Conservation (phyloP, 1,284 basidiomycete genomes). For the Clitocybe nebularis region DNA sequence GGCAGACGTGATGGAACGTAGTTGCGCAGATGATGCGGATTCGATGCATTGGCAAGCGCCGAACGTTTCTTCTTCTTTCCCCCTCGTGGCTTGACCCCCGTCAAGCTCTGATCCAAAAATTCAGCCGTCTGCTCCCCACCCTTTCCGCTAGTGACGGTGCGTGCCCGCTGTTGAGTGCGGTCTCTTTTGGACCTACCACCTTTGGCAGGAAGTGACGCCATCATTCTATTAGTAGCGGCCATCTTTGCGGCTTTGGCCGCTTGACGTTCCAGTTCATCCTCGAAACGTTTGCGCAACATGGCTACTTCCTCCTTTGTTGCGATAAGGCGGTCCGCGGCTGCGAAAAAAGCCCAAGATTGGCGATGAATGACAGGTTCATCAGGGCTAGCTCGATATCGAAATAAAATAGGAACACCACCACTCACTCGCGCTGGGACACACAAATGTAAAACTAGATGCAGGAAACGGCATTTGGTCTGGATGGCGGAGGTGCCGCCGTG, state of each 20-base stretch:
- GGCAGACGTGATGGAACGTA: slow-evolving; percentile 79
- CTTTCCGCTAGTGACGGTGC: slow-evolving; percentile 20
- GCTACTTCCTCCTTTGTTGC: slow-evolving; percentile 66
- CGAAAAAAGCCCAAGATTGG: slow-evolving; percentile 9
- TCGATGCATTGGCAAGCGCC: slow-evolving; percentile 80
- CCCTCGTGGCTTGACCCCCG: slow-evolving; percentile 8
- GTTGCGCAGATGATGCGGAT: slow-evolving; percentile 87
- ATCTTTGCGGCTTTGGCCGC: slow-evolving; percentile 57
- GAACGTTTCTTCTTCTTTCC: slow-evolving; percentile 87
- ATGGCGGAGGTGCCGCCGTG: slow-evolving; percentile 32
- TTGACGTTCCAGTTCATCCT: slow-evolving; percentile 66
- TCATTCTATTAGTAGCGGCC: slow-evolving; percentile 30
- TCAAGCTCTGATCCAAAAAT: slow-evolving; percentile 32
- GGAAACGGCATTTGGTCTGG: slow-evolving; percentile 43
- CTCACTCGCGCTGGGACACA: slow-evolving; percentile 66
- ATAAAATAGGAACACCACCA: slow-evolving; percentile 28
- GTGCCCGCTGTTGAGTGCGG: slow-evolving; percentile 33
- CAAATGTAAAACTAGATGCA: slow-evolving; percentile 51
- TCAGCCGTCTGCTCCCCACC: slow-evolving; percentile 31
- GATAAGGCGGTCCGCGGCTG: slow-evolving; percentile 67
- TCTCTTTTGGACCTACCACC: slow-evolving; percentile 33
- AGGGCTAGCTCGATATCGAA: slow-evolving; percentile 20
- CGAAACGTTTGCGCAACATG: slow-evolving; percentile 60
- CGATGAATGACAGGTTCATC: slow-evolving; percentile 10
- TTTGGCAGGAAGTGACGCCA: slow-evolving; percentile 19